Evolutionary conservation across 768 basidiomycete genomes (phyloP), one percentile per base, ranked within the genome.

Genomic region (Phlebiopsis gigantea): DNA sequence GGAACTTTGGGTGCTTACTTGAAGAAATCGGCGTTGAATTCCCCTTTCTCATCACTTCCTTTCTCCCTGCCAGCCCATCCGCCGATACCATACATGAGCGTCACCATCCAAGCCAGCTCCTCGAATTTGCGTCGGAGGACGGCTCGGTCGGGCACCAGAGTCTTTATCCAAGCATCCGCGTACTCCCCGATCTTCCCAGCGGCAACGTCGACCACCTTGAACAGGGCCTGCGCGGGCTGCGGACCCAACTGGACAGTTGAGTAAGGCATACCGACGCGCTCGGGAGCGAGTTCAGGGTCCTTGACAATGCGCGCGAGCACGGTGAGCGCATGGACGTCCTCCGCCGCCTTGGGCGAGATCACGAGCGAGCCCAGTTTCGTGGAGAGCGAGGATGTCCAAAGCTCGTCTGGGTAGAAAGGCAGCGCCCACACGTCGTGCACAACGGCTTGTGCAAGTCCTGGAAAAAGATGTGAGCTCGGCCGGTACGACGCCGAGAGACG

Each of bases 21-120:
- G 72, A 81, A 79, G 67, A 88, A 88, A 53, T 87, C 81, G 0
- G 76, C 79, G 26, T 76, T 73, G 65, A 82, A 86, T 46, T 55
- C 48, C 17, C 66, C 48, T 1, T 65, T 61, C 12, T 67, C 58
- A 42, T 61, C 60, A 2, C 46, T 41, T 21, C 66, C 59, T 31
- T 56, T 57, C 21, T 52, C 50, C 62, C 55, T 73, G 69, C 71
- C 76, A 75, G 10, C 81, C 74, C 77, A 82, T 5, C 84, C 85
- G 8, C 76, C 78, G 21, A 83, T 70, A 2, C 76, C 82, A 57
- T 84, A 90, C n/a, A 84, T 61, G n/a, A 86, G 53, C 0, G 71
- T 70, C 42, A 73, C 76, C n/a, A 77, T 68, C 82, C 85, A 90
- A 4, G 72, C 63, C 3, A 90, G 59, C 62, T 90, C 87, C 60